These are phyloP conservation scores for Boeremia lycopersici DNA, from an alignment of 2,329 filamentous ascomycete species.

Conservation along the genomic window DNA sequence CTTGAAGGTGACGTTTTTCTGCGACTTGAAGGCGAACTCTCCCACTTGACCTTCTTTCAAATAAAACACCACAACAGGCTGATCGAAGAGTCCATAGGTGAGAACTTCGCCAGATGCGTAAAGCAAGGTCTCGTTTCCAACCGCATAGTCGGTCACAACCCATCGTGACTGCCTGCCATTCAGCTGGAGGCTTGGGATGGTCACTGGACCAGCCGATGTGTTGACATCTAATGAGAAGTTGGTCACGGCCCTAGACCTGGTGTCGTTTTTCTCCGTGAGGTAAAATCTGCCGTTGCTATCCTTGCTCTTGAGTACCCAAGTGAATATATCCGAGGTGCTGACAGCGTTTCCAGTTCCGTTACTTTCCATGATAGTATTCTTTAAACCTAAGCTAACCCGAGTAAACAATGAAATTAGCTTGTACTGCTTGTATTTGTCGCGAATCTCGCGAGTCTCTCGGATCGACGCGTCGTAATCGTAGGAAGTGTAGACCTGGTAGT, in stretches of 20 bases:
- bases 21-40: constrained; percentile 56
- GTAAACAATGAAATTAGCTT: constrained; percentile 63
- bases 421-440: constrained; percentile 60
- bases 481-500: constrained; percentile 51
- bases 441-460: constrained; percentile 60
- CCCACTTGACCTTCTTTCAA: constrained; percentile 56
- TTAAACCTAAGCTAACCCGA: constrained; percentile 56
- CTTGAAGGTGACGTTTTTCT: constrained; percentile 48
- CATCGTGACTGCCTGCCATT: constrained; percentile 61
- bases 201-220: constrained; percentile 54
- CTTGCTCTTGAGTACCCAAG: constrained; percentile 60
- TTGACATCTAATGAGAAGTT: constrained; percentile 56
- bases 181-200: constrained; percentile 55
- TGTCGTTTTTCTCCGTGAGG: constrained; percentile 55
- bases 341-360: constrained; percentile 59
- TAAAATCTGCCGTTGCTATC: constrained; percentile 59
- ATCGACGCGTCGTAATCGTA: constrained; percentile 58
- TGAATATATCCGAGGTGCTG: constrained; percentile 51
- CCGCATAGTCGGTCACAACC: constrained; percentile 59
- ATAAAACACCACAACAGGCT: constrained; percentile 57
- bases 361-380: constrained; percentile 60
- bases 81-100: constrained; percentile 57
- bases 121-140: constrained; percentile 56
- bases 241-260: constrained; percentile 52
- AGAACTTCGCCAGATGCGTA: constrained; percentile 60